Percentiles rank a stretch among this genome's conserved stretches.
Conservation (phyloP, 495 filamentous ascomycete genomes). For the Beverwykella pulmonaria region DNA sequence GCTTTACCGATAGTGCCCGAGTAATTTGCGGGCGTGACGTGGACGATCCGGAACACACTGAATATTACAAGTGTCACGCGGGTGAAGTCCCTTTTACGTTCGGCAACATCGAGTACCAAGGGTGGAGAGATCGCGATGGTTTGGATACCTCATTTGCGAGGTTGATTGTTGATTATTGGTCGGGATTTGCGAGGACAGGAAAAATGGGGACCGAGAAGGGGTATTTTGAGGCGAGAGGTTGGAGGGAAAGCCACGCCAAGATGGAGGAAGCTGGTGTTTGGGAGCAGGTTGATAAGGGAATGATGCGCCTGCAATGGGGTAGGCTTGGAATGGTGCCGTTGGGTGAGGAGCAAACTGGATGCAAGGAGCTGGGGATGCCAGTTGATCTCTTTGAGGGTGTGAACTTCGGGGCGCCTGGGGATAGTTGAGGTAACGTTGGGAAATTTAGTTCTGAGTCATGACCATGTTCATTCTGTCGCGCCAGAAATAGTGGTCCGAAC, state of each 20-base stretch:
- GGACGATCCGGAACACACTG: conserved; percentile 4
- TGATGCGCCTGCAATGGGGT: conserved; percentile 17
- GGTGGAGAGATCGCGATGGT: conserved; percentile 32
- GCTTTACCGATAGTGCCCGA: background rate
- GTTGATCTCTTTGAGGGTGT: conserved; percentile 16
- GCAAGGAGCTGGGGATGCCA: background rate
- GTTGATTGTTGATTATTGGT: conserved; percentile 39
- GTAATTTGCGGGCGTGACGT: conserved; percentile 10
- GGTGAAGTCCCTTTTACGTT: conserved; percentile 38
- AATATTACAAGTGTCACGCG: conserved; percentile 40
- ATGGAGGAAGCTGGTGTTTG: conserved; percentile 21
- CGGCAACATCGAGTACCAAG: conserved; percentile 27
- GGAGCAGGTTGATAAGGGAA: background rate
- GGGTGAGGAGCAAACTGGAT: background rate
- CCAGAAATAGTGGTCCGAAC: too few relatives aligned
- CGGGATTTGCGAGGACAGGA: conserved; percentile 28
- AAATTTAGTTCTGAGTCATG: too few relatives aligned
- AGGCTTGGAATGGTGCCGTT: background rate
- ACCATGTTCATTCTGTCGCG: too few relatives aligned
- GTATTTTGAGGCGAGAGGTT: conserved; percentile 33
- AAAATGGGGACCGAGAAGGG: conserved; percentile 29
- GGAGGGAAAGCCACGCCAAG: conserved; percentile 24
- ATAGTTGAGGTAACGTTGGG: background rate
- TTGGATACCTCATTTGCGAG: conserved; percentile 36
- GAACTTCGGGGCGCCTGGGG: background rate